Base-by-base conservation (phyloP, 371 early-diverging fungal species). In the Rhizopus delemar region DNA sequence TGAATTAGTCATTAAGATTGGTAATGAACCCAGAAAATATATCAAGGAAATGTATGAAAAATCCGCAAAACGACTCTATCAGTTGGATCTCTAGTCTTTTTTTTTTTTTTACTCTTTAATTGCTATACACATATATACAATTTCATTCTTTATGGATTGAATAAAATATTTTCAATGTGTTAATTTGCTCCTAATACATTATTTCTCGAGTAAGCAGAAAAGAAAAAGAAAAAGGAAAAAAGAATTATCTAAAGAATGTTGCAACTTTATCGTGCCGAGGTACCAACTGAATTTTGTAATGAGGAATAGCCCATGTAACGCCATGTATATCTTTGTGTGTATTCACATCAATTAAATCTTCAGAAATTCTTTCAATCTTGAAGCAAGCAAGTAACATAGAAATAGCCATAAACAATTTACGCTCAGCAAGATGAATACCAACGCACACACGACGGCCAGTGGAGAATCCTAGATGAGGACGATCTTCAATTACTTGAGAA, bases 361-460 rank as follows among this genome's bases (percentile, higher is more conserved):
- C 69, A 7, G 52, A 22, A 0, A 34, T 51, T 11, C 66, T 52
- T 39, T 78, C 75, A 28, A 82, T 57, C 8, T 60, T 65, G 51
- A 78, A 78, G 41, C 69, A 69, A 8, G 77, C 64, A 3, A 80
- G 32, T 15, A 80, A 9, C 31, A 62, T 63, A 7, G 74, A 56
- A 4, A 68, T 60, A 5, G 69, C 79, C 66, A 75, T 68, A 49
- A 69, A 82, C 41, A 82, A 6, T 46, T 51, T 77, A 5, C 80
- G 65, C 55, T 80, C 78, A 12, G 82, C 82, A 5, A 82, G 53
- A 54, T 80, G 78, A 41, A 80, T 72, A 8, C 82, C 82, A 2
- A 78, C 77, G 60, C 82, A 82, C 3, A 70, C 72, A 41, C 82
- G 70, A 5, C 82, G 74, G 2, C 82, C 82, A 3, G 75, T 73